Base-by-base conservation (phyloP, 2,329 filamentous ascomycete species). In the Aspergillus neoniger region DNA sequence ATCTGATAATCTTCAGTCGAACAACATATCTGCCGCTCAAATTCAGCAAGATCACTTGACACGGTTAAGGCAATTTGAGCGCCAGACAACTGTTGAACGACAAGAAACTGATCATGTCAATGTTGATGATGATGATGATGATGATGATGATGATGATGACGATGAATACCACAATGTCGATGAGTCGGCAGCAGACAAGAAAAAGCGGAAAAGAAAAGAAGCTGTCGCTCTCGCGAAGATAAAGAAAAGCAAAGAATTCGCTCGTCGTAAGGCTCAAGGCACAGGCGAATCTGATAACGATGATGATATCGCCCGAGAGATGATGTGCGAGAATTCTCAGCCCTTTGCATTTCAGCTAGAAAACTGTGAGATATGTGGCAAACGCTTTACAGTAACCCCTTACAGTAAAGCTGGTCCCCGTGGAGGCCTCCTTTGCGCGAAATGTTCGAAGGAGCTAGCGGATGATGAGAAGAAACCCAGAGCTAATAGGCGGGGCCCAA, bases 381-480 rank as follows among this genome's bases (percentile, higher is more conserved):
- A 95, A 64, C 88, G 92, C 39, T 98, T 98, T 72, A 96, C 92
- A 0, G 93, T 98, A 48, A 97, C 94, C 0, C 85, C 91, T 0
- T 97, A 97, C 78, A 92, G 90, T 63, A 89, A 92, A 65, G 85
- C 88, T 28, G 92, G 91, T 0, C 90, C 91, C 0, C 83, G 89
- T n/a, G 93, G 93, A 4, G 92, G 92, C 15, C 81, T 98, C n/a
- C 81, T 97, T 1, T 98, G 94, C 72, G 83, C 83, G 3, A 87
- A 90, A 21, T 98, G 94, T 70, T 90, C 91, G 21, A 92, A 90
- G 69, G 86, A 91, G 63, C 76, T 90, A 54, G 85, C 85, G 43
- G 88, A 91, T 63, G 86, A 89, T 23, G 82, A 86, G 59, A 88
- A 89, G 59, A 79, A 76, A 58, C 64, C 69, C 52, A 84, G 83